A percentile compares a stretch with the other conserved stretches of the same genome.
Conservation (phyloP, 31 red algal species). For the Endocladia muricata region DNA sequence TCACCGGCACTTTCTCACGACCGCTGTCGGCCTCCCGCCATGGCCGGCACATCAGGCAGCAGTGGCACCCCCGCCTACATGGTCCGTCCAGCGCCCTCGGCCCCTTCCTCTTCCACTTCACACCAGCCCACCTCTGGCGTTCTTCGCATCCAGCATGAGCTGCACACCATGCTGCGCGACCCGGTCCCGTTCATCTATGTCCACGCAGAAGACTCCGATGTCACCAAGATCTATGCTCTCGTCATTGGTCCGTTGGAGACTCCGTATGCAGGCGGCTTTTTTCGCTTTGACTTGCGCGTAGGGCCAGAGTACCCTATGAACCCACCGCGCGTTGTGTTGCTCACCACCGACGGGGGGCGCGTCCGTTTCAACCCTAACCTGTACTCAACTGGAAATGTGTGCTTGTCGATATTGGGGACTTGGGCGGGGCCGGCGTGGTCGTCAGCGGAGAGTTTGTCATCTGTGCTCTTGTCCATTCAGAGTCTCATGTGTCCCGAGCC, state of each 20-base stretch:
- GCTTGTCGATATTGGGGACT: conserved; percentile 80
- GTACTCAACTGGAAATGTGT: conserved; percentile 78
- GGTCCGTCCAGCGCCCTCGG: background rate
- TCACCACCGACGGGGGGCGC: conserved; percentile 72
- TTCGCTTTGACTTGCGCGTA: conserved; percentile 83
- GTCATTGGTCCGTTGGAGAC: conserved; percentile 80
- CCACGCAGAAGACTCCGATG: conserved; percentile 60
- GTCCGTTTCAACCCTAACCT: conserved; percentile 92
- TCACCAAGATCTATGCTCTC: conserved; percentile 69
- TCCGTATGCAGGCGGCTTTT: conserved; percentile 80
- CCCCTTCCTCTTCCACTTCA: conserved; percentile 12
- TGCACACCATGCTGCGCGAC: conserved; percentile 50
- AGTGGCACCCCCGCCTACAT: conserved; percentile 20
- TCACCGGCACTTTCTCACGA: too few species aligned
- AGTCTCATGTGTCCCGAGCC: conserved; percentile 77
- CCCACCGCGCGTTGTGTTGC: conserved; percentile 75
- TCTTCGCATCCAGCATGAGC: conserved; percentile 79
- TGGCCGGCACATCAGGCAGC: conserved; percentile 64
- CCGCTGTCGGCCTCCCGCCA: too few species aligned
- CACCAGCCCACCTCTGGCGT: conserved; percentile 53
- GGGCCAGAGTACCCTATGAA: conserved; percentile 80
- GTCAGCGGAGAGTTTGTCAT: conserved; percentile 60
- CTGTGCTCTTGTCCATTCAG: conserved; percentile 80
- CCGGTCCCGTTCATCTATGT: conserved; percentile 83
- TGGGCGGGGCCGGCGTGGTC: conserved; percentile 83